Evolutionary conservation across 2,329 filamentous ascomycete genomes (phyloP), one percentile per base, ranked within the genome.

Genomic region (Apiospora marii): DNA sequence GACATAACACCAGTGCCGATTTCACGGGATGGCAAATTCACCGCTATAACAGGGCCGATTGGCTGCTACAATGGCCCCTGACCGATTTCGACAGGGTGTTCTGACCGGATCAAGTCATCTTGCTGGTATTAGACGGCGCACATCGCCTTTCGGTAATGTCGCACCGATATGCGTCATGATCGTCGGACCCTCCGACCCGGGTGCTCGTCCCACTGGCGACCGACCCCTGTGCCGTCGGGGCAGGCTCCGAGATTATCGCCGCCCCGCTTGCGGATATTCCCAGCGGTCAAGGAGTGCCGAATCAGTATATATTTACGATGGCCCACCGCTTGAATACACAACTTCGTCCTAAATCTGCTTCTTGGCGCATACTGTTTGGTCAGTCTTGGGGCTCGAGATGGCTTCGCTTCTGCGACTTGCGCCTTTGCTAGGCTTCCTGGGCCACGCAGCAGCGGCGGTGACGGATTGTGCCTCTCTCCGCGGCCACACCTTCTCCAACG

Each of bases 381-480:
- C 58, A 41, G 16, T 13, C n/a, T 24, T 41, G 53, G 16, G 58
- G 37, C 58, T 67, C 10, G 14, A 41, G 4, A 67, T 67, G 30
- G 16, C 37, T 22, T 37, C 58, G 58, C 37, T 41, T 22, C 13
- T 22, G 30, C 37, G 37, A 10, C 16, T 41, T 41, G 58, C 16
- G 30, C 37, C 58, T 12, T 5, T 67, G 16, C 16, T 67, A 16
- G 27, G 30, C 16, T 14, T 67, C 22, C 58, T 67, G 3, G 14
- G 58, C 58, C 58, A 67, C 22, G 58, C 16, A 41, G 16, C 37
- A 22, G 58, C 58, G 24, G 24, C 24, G 14, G 30, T 13, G 19
- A 64, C 27, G 16, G 24, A 19, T 7, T 71, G 70, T 22, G 22
- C 84, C 88, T 67, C 82, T 86, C 67, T 76, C 74, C 72, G 53